Percentiles rank a stretch among this genome's conserved stretches.
Conservation (phyloP, 2,329 filamentous ascomycete genomes). For the Pseudogymnoascus sp. region DNA sequence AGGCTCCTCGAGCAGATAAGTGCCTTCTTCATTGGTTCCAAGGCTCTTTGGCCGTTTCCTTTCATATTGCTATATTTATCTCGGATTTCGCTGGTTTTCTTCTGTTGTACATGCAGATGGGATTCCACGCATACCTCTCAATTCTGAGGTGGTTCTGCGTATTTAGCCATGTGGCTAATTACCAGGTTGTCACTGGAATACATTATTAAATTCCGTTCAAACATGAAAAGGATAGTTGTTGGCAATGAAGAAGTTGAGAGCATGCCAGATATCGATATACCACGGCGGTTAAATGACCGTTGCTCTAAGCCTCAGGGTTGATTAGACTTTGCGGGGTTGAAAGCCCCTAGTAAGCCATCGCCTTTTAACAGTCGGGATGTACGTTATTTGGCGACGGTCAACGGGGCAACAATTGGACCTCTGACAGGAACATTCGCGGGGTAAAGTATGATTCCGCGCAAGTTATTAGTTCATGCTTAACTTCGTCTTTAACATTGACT, state of each 20-base stretch:
- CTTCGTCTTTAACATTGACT: not conserved
- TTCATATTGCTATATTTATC: not conserved
- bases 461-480: not conserved
- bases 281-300: not conserved
- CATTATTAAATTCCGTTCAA: no score
- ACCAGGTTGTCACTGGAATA: not conserved
- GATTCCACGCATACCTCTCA: not conserved
- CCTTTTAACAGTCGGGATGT: not conserved
- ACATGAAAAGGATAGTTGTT: not conserved
- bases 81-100: not conserved
- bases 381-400: not conserved
- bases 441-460: not conserved
- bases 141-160: not conserved
- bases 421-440: slow-evolving; percentile 1
- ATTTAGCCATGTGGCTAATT: slow-evolving; percentile 5
- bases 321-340: slow-evolving; percentile 6
- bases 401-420: not conserved
- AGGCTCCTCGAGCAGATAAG: not conserved
- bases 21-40: not conserved
- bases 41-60: not conserved
- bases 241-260: not conserved
- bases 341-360: not conserved
- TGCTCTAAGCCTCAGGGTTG: not conserved
- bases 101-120: not conserved
- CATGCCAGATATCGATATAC: not conserved